Evolutionary conservation across 768 basidiomycete species (phyloP), one percentile per base, ranked within the genome.

Genomic region (Auricularia auricula-judae): DNA sequence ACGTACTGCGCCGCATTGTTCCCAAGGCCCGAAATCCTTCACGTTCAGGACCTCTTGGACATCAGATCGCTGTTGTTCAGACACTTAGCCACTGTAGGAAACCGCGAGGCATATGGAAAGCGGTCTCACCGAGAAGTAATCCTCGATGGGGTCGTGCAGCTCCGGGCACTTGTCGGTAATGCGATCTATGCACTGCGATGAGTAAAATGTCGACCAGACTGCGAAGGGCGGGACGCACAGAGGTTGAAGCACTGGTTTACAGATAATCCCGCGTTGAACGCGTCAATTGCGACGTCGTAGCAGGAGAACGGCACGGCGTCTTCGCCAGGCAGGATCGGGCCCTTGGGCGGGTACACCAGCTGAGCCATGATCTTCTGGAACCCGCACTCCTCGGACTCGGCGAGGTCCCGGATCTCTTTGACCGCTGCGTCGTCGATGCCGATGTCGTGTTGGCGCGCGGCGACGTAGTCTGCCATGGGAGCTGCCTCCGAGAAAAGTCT

Each of bases 101-200:
- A 4, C 12, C 59, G 34, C 35, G 23, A 36, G 61, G 3, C 3
- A 62, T 16, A 35, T 29, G 29, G 29, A 29, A 42, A 8, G 39
- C 29, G 23, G 18, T 53, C 61, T 21, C 8, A 65, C 64, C 36
- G 64, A 63, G 62, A 56, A 65, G 62, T 65, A 65, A 10, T 36
- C 43, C 35, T 33, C 62, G 23, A 65, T 65, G 33, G 65, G 65
- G 44, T 66, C 63, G 10, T 64, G 3, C 11, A 62, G 62, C 36
- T 36, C 64, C 39, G 63, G 65, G 58, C 65, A 66, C 47, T 60
- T 61, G 42, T 64, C 56, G 44, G 63, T 64, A 53, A 66, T 61
- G 44, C 62, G 44, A 34, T 65, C 56, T 59, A 59, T 18, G 23
- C 56, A 59, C 18, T 23, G 18, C 29, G 11, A 7, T 8, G 18